Percentiles rank a stretch among this genome's conserved stretches.
phyloP scores from a whole-genome alignment of 306 rosid species.

The Alnus glutinosa region DNA sequence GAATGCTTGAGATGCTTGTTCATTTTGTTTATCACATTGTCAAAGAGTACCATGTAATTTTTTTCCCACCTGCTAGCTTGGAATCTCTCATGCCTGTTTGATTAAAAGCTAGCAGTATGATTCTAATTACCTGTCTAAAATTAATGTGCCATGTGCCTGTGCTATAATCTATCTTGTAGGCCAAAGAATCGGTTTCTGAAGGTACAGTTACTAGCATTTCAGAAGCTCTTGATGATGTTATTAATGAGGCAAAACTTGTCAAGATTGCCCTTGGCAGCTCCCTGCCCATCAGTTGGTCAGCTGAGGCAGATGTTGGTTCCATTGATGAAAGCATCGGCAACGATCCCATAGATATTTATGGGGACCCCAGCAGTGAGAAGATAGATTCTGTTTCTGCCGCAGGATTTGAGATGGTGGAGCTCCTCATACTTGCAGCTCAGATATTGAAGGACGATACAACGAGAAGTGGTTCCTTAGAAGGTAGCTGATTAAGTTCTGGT shows the following conservation, averaged over 20 bases:
- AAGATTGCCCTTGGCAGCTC: slow-evolving; percentile 94
- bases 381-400: slow-evolving; percentile 73
- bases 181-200: slow-evolving; percentile 52
- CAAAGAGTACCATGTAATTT: not conserved
- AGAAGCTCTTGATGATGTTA: slow-evolving; percentile 53
- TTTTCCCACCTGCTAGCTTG: slow-evolving; percentile 8
- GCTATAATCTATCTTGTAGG: slow-evolving; percentile 46
- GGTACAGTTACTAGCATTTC: slow-evolving; percentile 37
- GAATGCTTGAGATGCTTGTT: not conserved
- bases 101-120: slow-evolving; percentile 20
- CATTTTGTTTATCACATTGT: not conserved
- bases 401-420: slow-evolving; percentile 98
- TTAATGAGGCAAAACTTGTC: slow-evolving; percentile 71
- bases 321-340: slow-evolving; percentile 31
- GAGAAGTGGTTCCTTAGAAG: slow-evolving; percentile 29
- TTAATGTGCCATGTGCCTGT: slow-evolving; percentile 21
- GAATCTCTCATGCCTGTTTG: slow-evolving; percentile 17
- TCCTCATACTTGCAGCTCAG: slow-evolving; percentile 72
- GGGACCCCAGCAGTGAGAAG: slow-evolving; percentile 52
- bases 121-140: not conserved
- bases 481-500: not conserved
- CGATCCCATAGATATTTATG: slow-evolving; percentile 31
- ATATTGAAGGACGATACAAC: slow-evolving; percentile 46
- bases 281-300: slow-evolving; percentile 87
- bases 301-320: slow-evolving; percentile 47